Conservation (phyloP, 2,329 filamentous ascomycete species). For the Hyphodiscus sp. region DNA sequence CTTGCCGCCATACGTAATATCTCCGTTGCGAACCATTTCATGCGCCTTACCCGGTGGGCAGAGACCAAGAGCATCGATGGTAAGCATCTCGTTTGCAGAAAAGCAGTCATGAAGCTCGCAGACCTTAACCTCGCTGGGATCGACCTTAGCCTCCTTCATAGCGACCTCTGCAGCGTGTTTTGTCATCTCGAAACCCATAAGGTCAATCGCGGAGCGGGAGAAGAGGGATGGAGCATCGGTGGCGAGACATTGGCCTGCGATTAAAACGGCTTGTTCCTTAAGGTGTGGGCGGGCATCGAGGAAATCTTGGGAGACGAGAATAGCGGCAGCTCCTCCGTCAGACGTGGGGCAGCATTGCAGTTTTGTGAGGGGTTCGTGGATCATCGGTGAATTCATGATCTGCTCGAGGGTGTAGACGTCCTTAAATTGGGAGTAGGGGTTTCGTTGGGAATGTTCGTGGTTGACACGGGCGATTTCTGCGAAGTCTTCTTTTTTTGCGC, state of each 20-base stretch:
- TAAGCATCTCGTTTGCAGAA: slow-evolving; percentile 88
- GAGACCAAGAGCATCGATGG: slow-evolving; percentile 79
- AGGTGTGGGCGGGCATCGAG: slow-evolving; percentile 79
- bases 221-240: slow-evolving; percentile 79
- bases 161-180: slow-evolving; percentile 62
- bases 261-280: slow-evolving; percentile 73
- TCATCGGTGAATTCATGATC: slow-evolving; percentile 66
- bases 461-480: slow-evolving; percentile 91
- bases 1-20: slow-evolving; percentile 78
- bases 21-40: slow-evolving; percentile 78
- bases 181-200: slow-evolving; percentile 85
- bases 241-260: slow-evolving; percentile 82
- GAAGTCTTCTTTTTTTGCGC: slow-evolving; percentile 79
- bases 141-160: slow-evolving; percentile 65
- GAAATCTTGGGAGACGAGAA: slow-evolving; percentile 85
- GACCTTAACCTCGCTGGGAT: slow-evolving; percentile 66
- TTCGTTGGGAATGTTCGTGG: slow-evolving; percentile 83
- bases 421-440: slow-evolving; percentile 97
- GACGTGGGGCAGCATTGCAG: slow-evolving; percentile 98
- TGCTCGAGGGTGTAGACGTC: slow-evolving; percentile 86
- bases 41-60: slow-evolving; percentile 77
- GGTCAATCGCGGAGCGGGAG: slow-evolving; percentile 73
- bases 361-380: slow-evolving; percentile 85
- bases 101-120: slow-evolving; percentile 97
- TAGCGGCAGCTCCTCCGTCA: slow-evolving; percentile 82